Base-by-base conservation (phyloP, 2,329 filamentous ascomycete species). In the Fonsecaea pedrosoi region DNA sequence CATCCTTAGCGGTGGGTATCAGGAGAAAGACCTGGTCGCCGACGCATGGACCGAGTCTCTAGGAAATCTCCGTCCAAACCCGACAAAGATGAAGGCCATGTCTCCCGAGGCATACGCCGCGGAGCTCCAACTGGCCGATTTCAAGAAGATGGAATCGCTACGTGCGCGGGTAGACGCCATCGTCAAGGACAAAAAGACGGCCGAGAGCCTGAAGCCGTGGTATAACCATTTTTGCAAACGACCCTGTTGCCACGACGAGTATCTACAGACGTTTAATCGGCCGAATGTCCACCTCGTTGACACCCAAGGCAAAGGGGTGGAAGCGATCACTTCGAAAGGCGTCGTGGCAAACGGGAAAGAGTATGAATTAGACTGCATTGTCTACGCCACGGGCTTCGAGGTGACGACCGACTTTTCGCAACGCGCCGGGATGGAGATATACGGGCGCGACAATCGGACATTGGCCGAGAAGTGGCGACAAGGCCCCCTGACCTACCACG, bases 141-240 rank as follows among this genome's bases (percentile, higher is more conserved):
- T 64, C 53, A 58, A 66, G 38, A 70, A 70, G 64, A 71, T 71
- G 69, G 65, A 71, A 25, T 40, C 61, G 37, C 53, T 71, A 8
- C 82, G 86, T 1, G 75, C 74, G 2, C 81, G 84, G 2, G 78
- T 82, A 4, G 81, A 83, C 15, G 71, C 77, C 0, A 74, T 84
- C n/a, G 86, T 90, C n/a, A 75, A 82, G 40, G 82, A 89, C 70
- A 75, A 75, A 10, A 75, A 74, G 1, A 85, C 82, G 0, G 87
- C 87, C 0, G 79, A 81, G 35, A 79, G 75, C 2, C 79, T 89
- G 7, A 85, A 87, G 72, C 79, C 86, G 0, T 88, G 85, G 84
- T 90, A 89, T 72, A 82, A 84, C 0, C 76, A 77, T 0, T 88
- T 84, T 82, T 90, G 88, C 78, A 90, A 90, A 74, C 82, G 88